Percentiles rank a stretch among this genome's conserved stretches.
Conservation (phyloP, 371 early-diverging fungal species). For the Encephalitozoon intestinalis region DNA sequence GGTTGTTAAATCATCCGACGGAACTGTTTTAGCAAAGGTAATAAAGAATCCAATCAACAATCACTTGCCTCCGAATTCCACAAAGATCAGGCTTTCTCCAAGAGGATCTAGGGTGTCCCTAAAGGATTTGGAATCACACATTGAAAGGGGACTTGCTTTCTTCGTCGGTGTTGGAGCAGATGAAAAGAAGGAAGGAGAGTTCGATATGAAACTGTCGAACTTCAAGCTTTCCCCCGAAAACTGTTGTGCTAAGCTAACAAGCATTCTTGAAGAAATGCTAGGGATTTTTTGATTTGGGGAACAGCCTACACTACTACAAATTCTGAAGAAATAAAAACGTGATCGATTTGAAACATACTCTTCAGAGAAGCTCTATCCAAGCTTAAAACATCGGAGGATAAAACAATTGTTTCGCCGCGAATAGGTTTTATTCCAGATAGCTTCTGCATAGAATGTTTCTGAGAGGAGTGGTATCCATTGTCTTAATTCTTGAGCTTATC, state of each 20-base stretch:
- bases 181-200: not conserved
- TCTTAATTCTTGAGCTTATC: not conserved
- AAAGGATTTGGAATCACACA: not conserved
- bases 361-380: not conserved
- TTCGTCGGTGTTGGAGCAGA: not conserved
- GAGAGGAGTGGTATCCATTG: not conserved
- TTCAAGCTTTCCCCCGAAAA: not conserved
- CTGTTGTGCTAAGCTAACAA: not conserved
- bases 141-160: not conserved
- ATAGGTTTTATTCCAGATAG: not conserved
- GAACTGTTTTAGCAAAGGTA: not conserved
- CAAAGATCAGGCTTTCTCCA: not conserved
- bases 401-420: slow-evolving; percentile 10
- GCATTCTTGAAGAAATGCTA: not conserved
- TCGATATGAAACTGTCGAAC: not conserved
- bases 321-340: not conserved
- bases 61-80: not conserved
- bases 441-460: not conserved
- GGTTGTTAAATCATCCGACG: not conserved
- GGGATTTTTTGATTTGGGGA: not conserved
- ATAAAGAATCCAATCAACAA: not conserved
- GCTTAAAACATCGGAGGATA: not conserved
- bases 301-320: not conserved
- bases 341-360: not conserved
- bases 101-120: not conserved